These are phyloP conservation scores for Teratosphaeria pseudoeucalypti DNA, from an alignment of 2,329 filamentous ascomycete genomes.

Conservation along the genomic window DNA sequence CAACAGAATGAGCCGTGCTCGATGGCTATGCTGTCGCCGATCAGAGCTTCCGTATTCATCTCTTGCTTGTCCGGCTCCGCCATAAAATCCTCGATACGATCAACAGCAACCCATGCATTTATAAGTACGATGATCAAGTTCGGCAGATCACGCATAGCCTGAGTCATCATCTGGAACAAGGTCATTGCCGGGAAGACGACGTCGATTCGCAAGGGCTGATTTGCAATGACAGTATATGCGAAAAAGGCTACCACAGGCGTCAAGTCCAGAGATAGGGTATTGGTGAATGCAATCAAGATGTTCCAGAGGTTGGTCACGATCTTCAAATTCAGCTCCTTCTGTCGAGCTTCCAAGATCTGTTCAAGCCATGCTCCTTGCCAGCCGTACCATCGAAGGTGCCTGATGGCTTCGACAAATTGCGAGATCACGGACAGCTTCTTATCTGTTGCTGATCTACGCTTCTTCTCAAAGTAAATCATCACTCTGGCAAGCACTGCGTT, in stretches of 20 bases:
- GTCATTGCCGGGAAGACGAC: slow-evolving; percentile 80
- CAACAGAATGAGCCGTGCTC: slow-evolving; percentile 64
- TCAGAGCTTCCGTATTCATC: slow-evolving; percentile 26
- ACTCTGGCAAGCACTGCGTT: slow-evolving; percentile 59
- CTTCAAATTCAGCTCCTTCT: slow-evolving; percentile 55
- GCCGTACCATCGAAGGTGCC: slow-evolving; percentile 70
- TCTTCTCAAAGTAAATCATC: slow-evolving; percentile 58
- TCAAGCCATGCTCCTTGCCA: slow-evolving; percentile 70
- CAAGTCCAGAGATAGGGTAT: slow-evolving; percentile 59
- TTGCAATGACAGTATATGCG: slow-evolving; percentile 64
- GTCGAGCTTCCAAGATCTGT: slow-evolving; percentile 57
- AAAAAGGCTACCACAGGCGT: slow-evolving; percentile 76
- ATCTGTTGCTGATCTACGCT: slow-evolving; percentile 65
- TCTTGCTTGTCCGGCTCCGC: slow-evolving; percentile 60
- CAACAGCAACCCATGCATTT: slow-evolving; percentile 73
- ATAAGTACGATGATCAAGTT: slow-evolving; percentile 63
- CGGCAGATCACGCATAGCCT: slow-evolving; percentile 63
- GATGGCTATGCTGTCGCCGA: slow-evolving; percentile 37
- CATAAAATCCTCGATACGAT: slow-evolving; percentile 79
- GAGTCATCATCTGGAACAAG: slow-evolving; percentile 66
- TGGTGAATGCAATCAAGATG: slow-evolving; percentile 56
- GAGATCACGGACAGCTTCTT: slow-evolving; percentile 67
- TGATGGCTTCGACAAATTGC: slow-evolving; percentile 78
- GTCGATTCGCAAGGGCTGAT: slow-evolving; percentile 60
- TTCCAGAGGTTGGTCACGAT: slow-evolving; percentile 55